Base-by-base conservation (phyloP, 2,329 filamentous ascomycete species). In the Claviceps lovelessii region DNA sequence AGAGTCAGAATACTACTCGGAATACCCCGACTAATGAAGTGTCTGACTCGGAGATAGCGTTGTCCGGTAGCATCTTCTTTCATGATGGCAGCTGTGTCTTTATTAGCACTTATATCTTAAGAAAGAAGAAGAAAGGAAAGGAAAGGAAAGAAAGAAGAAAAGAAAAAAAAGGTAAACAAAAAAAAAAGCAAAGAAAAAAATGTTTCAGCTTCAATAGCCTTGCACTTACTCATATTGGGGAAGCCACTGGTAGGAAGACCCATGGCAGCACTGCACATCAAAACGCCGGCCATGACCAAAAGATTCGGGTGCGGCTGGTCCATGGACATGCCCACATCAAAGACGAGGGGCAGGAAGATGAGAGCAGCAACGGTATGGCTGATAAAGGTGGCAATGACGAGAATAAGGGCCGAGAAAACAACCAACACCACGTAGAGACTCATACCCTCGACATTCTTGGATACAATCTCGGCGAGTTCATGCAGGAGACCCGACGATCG, bases 191-290 rank as follows among this genome's bases (percentile, higher is more conserved):
- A 23, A 23, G 23, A 23, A 23, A 33, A 33, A n/a, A 44, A 15
- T n/a, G n/a, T 28, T 46, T 29, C 19, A 48, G 33, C 5, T 5
- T 4, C 9, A 19, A 19, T 19, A 9, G 47, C 29, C 17, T 13
- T 42, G 11, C 49, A 86, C 90, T 78, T 81, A 95, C 90, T 98
- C 93, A 98, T 98, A 63, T 98, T 98, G 1, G 93, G 93, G 73
- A 98, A 98, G 9, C 93, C 94, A 67, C 85, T 91, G 0, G 93
- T 98, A 3, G 93, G 93, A 70, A 98, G 71, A 13, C 85, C 93
- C 93, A 98, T 98, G 2, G 70, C 93, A n/a, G 90, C 90, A 60
- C 86, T 91, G 66, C 93, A 96, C 90, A 98, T 98, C 59, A 98
- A 73, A 11, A 95, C 91, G 54, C 87, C 85, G 0, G 84, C 88